Conservation (phyloP, 192 early-diverging fungal genomes). For the Coemansia sp. region DNA sequence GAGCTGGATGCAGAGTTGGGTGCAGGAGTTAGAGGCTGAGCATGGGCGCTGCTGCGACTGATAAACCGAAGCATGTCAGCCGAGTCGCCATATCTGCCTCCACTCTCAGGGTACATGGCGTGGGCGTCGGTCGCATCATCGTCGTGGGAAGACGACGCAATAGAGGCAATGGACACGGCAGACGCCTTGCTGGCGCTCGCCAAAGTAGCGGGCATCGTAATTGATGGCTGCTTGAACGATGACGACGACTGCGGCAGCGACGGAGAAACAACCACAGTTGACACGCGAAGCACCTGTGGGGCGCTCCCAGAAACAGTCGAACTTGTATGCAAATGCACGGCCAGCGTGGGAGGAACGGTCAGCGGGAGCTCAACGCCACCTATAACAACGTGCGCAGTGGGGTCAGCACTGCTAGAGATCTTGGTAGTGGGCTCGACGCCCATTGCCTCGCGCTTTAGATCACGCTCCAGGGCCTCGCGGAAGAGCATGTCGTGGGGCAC, state of each 20-base stretch:
- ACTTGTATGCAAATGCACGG: slow-evolving; percentile 21
- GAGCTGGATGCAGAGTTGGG: background rate
- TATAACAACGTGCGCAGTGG: slow-evolving; percentile 36
- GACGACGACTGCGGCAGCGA: background rate
- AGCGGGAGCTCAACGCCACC: slow-evolving; percentile 49
- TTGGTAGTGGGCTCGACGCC: slow-evolving; percentile 80
- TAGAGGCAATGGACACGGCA: slow-evolving; percentile 17
- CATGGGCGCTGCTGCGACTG: background rate
- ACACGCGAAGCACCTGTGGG: slow-evolving; percentile 10
- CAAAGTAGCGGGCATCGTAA: background rate
- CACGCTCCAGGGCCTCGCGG: slow-evolving; percentile 92
- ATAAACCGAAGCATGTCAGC: slow-evolving; percentile 11
- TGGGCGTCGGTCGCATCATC: slow-evolving; percentile 8
- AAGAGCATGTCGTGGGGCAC: slow-evolving; percentile 94
- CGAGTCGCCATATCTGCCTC: slow-evolving; percentile 10
- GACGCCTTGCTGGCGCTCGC: slow-evolving; percentile 10
- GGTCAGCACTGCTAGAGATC: slow-evolving; percentile 23
- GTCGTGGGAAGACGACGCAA: slow-evolving; percentile 20
- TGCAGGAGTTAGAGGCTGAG: background rate
- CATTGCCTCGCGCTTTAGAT: slow-evolving; percentile 89
- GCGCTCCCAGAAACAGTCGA: background rate
- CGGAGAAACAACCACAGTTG: slow-evolving; percentile 14
- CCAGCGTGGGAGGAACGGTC: slow-evolving; percentile 50
- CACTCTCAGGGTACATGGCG: slow-evolving; percentile 14
- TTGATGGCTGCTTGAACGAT: background rate